Percentiles rank a stretch among this genome's conserved stretches.
Conservation (phyloP, 2,329 filamentous ascomycete species). For the Aaosphaeria arxii region DNA sequence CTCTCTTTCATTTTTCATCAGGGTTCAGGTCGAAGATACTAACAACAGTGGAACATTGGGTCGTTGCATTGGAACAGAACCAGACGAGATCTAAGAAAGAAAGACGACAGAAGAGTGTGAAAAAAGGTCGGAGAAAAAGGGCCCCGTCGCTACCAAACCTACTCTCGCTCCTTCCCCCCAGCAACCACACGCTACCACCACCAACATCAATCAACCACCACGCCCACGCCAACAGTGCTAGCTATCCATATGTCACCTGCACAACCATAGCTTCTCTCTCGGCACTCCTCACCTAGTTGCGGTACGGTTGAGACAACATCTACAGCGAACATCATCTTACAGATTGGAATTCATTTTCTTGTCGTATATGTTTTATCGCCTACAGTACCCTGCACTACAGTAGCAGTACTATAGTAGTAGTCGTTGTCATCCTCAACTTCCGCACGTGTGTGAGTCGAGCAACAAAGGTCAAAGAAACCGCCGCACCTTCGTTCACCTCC, state of each 20-base stretch:
- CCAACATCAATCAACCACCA: conserved; percentile 6
- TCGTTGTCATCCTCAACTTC: background rate
- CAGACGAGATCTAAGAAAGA: too few species aligned
- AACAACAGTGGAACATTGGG: conserved; percentile 3
- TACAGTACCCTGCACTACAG: background rate
- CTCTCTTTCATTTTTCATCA: background rate
- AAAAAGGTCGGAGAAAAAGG: too few species aligned
- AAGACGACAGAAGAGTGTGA: too few species aligned
- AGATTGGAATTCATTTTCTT: conserved; percentile 40
- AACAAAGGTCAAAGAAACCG: background rate
- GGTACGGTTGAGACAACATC: conserved; percentile 10
- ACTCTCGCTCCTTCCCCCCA: background rate
- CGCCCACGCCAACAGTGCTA: conserved; percentile 10
- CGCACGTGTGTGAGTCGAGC: background rate
- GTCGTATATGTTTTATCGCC: conserved; percentile 17
- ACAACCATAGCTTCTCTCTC: conserved; percentile 15
- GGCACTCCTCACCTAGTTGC: conserved; percentile 10
- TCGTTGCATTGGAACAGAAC: conserved; percentile 13
- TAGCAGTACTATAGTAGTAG: background rate
- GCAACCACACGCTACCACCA: background rate
- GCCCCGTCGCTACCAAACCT: background rate
- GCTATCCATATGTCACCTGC: conserved; percentile 17
- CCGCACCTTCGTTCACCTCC: background rate
- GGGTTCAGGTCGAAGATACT: too few species aligned
- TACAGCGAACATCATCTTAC: conserved; percentile 30